These are phyloP conservation scores for Durio zibethinus DNA, from an alignment of 345 rosid species.

Conservation along the genomic window DNA sequence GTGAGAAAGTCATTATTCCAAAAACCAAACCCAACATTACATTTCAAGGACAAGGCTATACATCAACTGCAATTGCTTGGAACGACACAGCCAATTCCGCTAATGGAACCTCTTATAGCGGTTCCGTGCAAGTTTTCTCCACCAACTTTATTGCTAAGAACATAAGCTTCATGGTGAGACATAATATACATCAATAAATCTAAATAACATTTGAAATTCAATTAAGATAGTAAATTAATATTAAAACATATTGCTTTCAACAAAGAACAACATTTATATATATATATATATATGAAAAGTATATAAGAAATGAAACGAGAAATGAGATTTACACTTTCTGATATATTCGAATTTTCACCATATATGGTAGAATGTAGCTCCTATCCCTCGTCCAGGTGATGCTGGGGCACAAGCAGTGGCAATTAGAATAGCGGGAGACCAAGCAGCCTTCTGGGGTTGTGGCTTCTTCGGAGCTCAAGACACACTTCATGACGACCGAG, in stretches of 20 bases:
- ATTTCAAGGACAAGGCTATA: slow-evolving; percentile 86
- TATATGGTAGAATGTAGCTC: slow-evolving; percentile 62
- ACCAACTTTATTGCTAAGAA: slow-evolving; percentile 71
- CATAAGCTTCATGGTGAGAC: slow-evolving; percentile 84
- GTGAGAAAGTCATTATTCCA: slow-evolving; percentile 73
- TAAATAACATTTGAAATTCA: not conserved
- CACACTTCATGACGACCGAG: slow-evolving; percentile 84
- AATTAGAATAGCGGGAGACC: slow-evolving; percentile 65
- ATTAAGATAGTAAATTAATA: not conserved
- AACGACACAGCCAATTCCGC: slow-evolving; percentile 79
- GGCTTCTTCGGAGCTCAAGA: slow-evolving; percentile 98
- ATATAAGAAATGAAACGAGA: not conserved
- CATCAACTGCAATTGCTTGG: slow-evolving; percentile 82
- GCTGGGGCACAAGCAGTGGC: slow-evolving; percentile 87
- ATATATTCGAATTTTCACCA: not conserved
- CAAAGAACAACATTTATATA: not conserved
- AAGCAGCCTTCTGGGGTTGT: slow-evolving; percentile 71
- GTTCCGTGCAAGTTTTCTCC: slow-evolving; percentile 78
- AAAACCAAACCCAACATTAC: slow-evolving; percentile 70
- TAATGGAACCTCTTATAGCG: slow-evolving; percentile 69
- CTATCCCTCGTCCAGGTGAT: slow-evolving; percentile 76
- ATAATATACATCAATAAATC: not conserved
- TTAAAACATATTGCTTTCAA: not conserved
- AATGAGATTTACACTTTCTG: not conserved
- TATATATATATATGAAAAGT: no score